phyloP scores from a whole-genome alignment of 1,139 yeast species.

The Protomyces macrosporus region DNA sequence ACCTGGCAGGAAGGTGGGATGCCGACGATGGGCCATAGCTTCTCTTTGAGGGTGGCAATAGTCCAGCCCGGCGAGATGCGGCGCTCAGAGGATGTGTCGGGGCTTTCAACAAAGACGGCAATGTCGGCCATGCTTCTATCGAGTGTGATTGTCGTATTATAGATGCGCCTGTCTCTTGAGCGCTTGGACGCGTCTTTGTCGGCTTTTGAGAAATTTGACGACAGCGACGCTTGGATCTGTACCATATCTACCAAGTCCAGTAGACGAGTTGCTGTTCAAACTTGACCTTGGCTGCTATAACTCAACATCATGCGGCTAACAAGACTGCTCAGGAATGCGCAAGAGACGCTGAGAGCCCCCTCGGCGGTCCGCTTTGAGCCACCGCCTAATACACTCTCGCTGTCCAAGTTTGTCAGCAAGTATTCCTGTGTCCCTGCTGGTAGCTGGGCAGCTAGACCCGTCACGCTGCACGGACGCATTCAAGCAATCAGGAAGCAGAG shows the following conservation, averaged over 20 bases:
- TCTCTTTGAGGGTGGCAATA: slow-evolving; percentile 50
- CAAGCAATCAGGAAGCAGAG: not conserved
- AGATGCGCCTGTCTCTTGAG: too few species aligned
- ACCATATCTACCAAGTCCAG: too few species aligned
- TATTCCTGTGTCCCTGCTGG: not conserved
- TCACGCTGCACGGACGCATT: not conserved
- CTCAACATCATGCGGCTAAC: not conserved
- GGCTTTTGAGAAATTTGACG: too few species aligned
- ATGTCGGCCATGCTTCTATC: slow-evolving; percentile 30
- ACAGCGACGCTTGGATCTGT: too few species aligned
- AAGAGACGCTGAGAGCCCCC: not conserved
- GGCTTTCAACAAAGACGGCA: slow-evolving; percentile 29
- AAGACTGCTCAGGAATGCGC: not conserved
- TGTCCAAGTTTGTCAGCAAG: not conserved
- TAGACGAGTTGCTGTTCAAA: too few species aligned
- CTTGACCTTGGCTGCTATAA: too few species aligned
- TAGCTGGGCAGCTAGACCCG: not conserved
- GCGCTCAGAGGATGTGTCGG: slow-evolving; percentile 50
- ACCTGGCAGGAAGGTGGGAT: slow-evolving; percentile 59
- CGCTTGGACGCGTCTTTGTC: too few species aligned
- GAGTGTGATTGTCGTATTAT: not conserved
- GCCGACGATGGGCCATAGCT: slow-evolving; percentile 72
- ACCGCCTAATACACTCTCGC: not conserved
- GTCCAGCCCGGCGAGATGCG: slow-evolving; percentile 63
- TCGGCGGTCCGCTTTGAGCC: not conserved